phyloP scores from a whole-genome alignment of 768 basidiomycete genomes.

The Russula virescens region DNA sequence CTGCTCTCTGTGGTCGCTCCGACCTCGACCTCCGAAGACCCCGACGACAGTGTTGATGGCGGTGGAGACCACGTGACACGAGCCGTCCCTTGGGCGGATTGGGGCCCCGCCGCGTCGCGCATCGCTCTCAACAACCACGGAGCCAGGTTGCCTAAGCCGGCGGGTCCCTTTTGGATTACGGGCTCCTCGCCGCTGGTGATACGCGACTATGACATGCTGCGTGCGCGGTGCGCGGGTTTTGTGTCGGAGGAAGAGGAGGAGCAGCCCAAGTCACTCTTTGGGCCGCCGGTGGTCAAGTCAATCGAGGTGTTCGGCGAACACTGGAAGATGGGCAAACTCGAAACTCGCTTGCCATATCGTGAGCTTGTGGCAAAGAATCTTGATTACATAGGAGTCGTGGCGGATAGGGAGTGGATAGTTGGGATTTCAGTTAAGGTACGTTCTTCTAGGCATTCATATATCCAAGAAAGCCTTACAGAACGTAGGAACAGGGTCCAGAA shows the following conservation, averaged over 20 bases:
- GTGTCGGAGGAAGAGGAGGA: neutral
- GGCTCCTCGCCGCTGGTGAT: slow-evolving; percentile 4
- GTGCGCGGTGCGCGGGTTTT: neutral
- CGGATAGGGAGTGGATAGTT: slow-evolving; percentile 17
- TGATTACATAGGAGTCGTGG: neutral
- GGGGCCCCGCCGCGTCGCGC: slow-evolving; percentile 12
- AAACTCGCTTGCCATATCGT: slow-evolving; percentile 12
- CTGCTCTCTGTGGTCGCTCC: neutral
- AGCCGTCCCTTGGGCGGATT: slow-evolving; percentile 1
- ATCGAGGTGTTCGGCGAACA: neutral
- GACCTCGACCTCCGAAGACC: too few species aligned
- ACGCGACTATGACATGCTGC: slow-evolving; percentile 8
- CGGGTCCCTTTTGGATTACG: slow-evolving; percentile 13
- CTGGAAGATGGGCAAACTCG: slow-evolving; percentile 1
- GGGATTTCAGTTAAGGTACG: slow-evolving; percentile 6
- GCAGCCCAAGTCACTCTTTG: neutral
- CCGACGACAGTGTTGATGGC: too few species aligned
- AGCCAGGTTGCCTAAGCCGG: neutral
- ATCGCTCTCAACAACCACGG: neutral
- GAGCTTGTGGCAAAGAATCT: neutral
- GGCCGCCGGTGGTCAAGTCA: neutral
- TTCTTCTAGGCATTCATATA: neutral
- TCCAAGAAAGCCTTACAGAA: neutral
- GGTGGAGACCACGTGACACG: neutral
- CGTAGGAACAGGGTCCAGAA: neutral